Evolutionary conservation across 2,329 filamentous ascomycete species (phyloP).

Genomic region (Aspergillus sp.): DNA sequence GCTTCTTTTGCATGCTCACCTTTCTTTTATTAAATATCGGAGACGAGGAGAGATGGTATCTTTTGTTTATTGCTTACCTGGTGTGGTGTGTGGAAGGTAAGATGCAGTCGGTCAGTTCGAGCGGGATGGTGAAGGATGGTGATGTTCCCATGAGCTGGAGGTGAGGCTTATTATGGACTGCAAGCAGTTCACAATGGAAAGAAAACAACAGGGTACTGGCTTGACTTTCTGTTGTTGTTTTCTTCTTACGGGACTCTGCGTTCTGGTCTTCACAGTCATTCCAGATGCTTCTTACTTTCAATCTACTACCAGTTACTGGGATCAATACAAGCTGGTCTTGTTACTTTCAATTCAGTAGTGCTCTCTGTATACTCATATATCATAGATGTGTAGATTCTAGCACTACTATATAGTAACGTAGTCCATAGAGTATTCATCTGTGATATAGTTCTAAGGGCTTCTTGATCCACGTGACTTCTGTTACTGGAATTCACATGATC

Average conservation of each 20-base stretch:
- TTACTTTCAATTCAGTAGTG: no score
- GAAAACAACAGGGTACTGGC: background rate
- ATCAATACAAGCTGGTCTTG: no score
- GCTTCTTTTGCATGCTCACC: conserved; percentile 1
- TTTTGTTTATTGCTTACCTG: background rate
- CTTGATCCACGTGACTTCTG: background rate
- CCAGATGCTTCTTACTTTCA: no score
- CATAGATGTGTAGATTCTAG: no score
- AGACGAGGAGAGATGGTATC: background rate
- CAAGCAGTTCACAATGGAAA: background rate
- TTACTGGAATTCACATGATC: background rate
- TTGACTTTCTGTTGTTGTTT: background rate
- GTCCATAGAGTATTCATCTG: no score
- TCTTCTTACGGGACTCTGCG: background rate
- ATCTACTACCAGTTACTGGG: no score
- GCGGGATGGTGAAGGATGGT: background rate
- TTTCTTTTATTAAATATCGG: background rate
- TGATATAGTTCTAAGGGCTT: background rate
- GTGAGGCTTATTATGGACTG: no score
- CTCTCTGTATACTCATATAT: no score
- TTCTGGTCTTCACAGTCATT: no score
- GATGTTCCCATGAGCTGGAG: no score
- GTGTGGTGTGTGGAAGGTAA: background rate
- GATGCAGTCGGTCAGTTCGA: background rate
- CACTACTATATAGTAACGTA: no score